phyloP scores from a whole-genome alignment of 2,329 filamentous ascomycete genomes.

The Harringtonia aguacate region DNA sequence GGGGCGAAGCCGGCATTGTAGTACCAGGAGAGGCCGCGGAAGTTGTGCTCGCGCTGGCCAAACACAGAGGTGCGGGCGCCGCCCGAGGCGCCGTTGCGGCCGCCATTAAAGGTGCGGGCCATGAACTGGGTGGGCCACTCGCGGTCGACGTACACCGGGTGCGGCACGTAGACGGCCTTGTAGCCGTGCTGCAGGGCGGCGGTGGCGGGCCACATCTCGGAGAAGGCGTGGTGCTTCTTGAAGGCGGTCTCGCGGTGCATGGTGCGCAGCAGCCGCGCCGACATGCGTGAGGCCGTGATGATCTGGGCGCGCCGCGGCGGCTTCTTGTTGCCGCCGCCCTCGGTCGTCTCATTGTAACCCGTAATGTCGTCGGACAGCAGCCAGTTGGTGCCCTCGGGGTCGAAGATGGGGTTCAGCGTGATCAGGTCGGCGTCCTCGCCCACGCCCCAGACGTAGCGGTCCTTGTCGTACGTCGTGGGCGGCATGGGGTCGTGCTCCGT shows the following conservation, averaged over 20 bases:
- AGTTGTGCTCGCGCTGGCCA: constrained; percentile 81
- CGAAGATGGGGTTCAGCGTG: constrained; percentile 83
- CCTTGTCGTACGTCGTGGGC: constrained; percentile 62
- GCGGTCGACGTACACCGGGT: constrained; percentile 80
- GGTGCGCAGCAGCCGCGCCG: constrained; percentile 62
- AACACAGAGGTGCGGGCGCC: constrained; percentile 63
- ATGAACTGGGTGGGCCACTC: constrained; percentile 75
- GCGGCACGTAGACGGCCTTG: constrained; percentile 85
- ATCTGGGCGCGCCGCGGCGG: constrained; percentile 74
- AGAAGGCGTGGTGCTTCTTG: constrained; percentile 82
- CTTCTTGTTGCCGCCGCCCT: constrained; percentile 38
- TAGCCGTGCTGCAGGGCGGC: constrained; percentile 82
- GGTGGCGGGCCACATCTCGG: constrained; percentile 92
- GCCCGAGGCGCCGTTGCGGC: constrained; percentile 63
- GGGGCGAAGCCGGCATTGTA: constrained; percentile 77
- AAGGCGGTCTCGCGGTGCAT: constrained; percentile 89
- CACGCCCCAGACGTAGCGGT: constrained; percentile 78
- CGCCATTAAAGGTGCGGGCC: constrained; percentile 70
- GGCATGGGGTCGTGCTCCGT: constrained; percentile 63
- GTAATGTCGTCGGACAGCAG: constrained; percentile 72
- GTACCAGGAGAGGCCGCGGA: constrained; percentile 81
- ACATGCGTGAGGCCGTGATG: constrained; percentile 80
- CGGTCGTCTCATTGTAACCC: constrained; percentile 56
- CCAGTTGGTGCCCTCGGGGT: constrained; percentile 83
- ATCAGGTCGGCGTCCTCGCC: constrained; percentile 87